Percentiles rank a stretch among this genome's conserved stretches.
These are phyloP conservation scores for Russula sp. DNA, from an alignment of 768 basidiomycete species.

Conservation along the genomic window DNA sequence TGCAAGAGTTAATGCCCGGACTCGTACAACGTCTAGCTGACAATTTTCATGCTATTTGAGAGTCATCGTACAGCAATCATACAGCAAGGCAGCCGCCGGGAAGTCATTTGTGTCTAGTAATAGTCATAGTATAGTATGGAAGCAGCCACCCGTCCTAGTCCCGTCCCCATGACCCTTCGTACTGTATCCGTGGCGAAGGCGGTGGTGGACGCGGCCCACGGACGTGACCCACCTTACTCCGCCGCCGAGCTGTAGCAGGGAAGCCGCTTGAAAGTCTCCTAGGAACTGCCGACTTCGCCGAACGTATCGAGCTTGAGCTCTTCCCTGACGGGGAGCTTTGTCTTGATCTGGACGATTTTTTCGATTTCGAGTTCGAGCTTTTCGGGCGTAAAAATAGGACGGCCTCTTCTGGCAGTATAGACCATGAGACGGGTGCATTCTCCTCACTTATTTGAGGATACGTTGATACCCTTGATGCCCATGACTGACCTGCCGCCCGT, in stretches of 20 bases:
- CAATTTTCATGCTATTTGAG: not conserved
- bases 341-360: slow-evolving; percentile 1
- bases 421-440: not conserved
- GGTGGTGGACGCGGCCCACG: slow-evolving; percentile 18
- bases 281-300: not conserved
- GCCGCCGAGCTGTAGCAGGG: not conserved
- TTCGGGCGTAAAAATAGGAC: not conserved
- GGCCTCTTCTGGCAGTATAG: not conserved
- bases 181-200: not conserved
- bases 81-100: not conserved
- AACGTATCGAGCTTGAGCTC: slow-evolving; percentile 12
- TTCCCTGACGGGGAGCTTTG: slow-evolving; percentile 6
- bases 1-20: not conserved
- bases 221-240: not conserved
- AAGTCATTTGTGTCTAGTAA: no score
- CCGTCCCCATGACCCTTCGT: not conserved
- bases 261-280: not conserved
- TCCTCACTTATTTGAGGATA: not conserved
- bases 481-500: slow-evolving; percentile 2
- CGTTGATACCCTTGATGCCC: not conserved
- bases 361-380: slow-evolving; percentile 3
- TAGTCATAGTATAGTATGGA: not conserved
- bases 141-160: not conserved
- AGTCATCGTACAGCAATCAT: not conserved
- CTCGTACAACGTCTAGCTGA: not conserved